phyloP scores from a whole-genome alignment of 2,329 filamentous ascomycete genomes.

The Xylariaceae sp. region DNA sequence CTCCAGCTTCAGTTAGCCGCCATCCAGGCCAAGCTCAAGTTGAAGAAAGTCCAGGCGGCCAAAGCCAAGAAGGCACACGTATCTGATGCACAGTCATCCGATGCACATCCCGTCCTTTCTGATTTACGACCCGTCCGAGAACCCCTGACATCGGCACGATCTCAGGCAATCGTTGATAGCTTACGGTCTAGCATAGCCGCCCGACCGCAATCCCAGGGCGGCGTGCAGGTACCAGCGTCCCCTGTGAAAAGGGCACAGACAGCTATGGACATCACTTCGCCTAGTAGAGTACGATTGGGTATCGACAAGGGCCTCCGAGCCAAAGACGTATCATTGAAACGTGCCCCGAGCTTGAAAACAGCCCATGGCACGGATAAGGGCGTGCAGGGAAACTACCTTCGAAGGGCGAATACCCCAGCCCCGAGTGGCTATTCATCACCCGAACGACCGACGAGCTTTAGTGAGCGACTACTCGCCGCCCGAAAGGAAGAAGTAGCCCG shows the following conservation, averaged over 20 bases:
- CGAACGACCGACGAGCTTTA: conserved; percentile 59
- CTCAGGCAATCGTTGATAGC: conserved; percentile 20
- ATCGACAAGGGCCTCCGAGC: conserved; percentile 84
- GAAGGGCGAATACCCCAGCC: conserved; percentile 39
- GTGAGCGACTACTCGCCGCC: conserved; percentile 74
- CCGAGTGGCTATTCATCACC: conserved; percentile 23
- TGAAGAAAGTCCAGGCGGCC: conserved; percentile 77
- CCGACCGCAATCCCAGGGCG: conserved; percentile 31
- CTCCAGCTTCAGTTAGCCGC: conserved; percentile 79
- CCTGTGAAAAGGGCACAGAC: conserved; percentile 59
- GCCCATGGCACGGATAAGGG: conserved; percentile 28
- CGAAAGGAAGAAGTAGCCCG: conserved; percentile 50
- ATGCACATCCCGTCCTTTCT: conserved; percentile 2
- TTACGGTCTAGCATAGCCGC: conserved; percentile 15
- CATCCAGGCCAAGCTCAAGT: conserved; percentile 78
- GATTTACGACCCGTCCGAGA: conserved; percentile 20
- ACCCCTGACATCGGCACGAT: conserved; percentile 17
- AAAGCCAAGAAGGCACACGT: conserved; percentile 37
- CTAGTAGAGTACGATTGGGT: conserved; percentile 72
- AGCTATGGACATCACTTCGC: conserved; percentile 59
- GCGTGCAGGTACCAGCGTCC: conserved; percentile 69
- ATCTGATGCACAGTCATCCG: conserved; percentile 7
- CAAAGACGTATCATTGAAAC: conserved; percentile 76
- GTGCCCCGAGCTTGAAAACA: conserved; percentile 52
- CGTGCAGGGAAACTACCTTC: conserved; percentile 38